These are phyloP conservation scores for Tricholomella constricta DNA, from an alignment of 768 basidiomycete genomes.

Conservation along the genomic window DNA sequence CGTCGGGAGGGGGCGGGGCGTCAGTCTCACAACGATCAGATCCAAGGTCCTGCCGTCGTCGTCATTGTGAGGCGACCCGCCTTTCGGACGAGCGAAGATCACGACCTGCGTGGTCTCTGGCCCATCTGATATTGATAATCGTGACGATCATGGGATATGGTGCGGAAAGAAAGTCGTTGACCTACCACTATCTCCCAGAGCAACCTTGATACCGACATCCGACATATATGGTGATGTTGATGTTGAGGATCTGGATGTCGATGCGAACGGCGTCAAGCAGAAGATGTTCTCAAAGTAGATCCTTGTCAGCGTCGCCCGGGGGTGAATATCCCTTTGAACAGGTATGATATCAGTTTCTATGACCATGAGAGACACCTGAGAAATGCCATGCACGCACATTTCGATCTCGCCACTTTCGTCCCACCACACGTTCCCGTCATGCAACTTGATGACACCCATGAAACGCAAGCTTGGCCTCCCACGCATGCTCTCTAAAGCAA, in stretches of 20 bases:
- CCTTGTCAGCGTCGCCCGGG: constrained; percentile 57
- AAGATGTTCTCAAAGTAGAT: constrained; percentile 74
- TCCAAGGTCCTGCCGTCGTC: constrained; percentile 30
- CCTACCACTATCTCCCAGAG: constrained; percentile 70
- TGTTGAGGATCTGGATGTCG: constrained; percentile 21
- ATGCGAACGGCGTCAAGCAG: constrained; percentile 48
- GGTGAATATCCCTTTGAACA: constrained; percentile 68
- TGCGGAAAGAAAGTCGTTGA: not conserved
- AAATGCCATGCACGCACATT: constrained; percentile 30
- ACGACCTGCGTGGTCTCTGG: constrained; percentile 71
- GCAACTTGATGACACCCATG: constrained; percentile 51
- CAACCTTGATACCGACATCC: constrained; percentile 62
- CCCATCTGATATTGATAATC: constrained; percentile 45
- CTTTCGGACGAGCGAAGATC: constrained; percentile 40
- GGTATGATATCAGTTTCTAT: not conserved
- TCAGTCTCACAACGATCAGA: constrained; percentile 61
- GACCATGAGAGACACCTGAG: not conserved
- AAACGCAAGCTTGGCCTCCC: constrained; percentile 65
- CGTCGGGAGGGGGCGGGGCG: constrained; percentile 34
- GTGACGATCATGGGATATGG: not conserved
- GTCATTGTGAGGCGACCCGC: constrained; percentile 18
- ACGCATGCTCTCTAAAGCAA: constrained; percentile 81
- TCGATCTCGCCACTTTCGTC: constrained; percentile 57
- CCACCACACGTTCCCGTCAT: constrained; percentile 49
- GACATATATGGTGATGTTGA: constrained; percentile 31